Evolutionary conservation across 306 rosid genomes (phyloP).

Genomic region (Prunus dulcis): DNA sequence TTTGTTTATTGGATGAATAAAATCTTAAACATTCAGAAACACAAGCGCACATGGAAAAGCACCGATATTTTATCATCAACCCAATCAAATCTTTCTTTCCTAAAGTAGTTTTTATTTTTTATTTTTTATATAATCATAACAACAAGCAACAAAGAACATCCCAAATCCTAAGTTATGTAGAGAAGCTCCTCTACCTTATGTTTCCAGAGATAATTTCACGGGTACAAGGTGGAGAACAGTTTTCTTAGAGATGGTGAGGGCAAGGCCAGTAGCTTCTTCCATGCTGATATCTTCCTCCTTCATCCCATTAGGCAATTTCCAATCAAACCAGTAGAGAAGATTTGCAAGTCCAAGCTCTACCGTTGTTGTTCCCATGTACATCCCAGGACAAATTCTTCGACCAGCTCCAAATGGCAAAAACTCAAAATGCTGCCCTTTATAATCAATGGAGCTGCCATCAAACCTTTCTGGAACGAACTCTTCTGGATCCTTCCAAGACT

Average conservation of each 20-base stretch:
- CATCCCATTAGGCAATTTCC: constrained; percentile 39
- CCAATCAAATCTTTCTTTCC: too few species aligned
- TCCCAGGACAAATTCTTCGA: constrained; percentile 40
- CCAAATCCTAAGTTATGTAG: background rate
- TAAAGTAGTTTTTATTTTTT: too few species aligned
- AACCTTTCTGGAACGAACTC: constrained; percentile 52
- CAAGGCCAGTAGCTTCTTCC: constrained; percentile 36
- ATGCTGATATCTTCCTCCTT: constrained; percentile 30
- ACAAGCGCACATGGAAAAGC: too few species aligned
- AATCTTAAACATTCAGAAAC: too few species aligned
- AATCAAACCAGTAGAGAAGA: constrained; percentile 40
- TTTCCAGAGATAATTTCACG: background rate
- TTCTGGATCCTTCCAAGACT: constrained; percentile 10
- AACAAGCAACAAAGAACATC: background rate
- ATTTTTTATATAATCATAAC: background rate
- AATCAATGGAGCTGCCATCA: constrained; percentile 21
- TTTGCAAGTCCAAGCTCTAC: constrained; percentile 41
- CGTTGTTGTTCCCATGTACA: constrained; percentile 20
- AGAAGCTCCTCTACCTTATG: background rate
- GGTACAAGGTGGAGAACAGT: constrained; percentile 31
- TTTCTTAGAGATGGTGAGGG: constrained; percentile 33
- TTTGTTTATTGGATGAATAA: too few species aligned
- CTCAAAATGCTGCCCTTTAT: constrained; percentile 41
- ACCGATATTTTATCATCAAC: too few species aligned
- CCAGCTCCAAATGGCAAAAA: constrained; percentile 47